Percentiles rank a stretch among this genome's conserved stretches.
Evolutionary conservation across 495 filamentous ascomycete species (phyloP).

Genomic region (Massariosphaeria phaeospora): DNA sequence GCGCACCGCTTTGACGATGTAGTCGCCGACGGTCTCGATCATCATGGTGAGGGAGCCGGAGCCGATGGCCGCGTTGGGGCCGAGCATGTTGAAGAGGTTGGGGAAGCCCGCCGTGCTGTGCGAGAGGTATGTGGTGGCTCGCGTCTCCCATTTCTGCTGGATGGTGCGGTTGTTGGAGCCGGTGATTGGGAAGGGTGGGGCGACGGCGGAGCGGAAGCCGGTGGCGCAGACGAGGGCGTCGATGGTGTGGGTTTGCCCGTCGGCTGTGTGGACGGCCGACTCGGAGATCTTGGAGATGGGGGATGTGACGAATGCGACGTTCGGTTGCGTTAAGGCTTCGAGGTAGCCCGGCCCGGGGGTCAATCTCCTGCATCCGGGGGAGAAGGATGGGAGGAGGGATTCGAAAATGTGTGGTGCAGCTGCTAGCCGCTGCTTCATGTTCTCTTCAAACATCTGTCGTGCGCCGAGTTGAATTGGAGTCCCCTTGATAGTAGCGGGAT

Average conservation of each 20-base stretch:
- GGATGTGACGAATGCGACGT: conserved; percentile 35
- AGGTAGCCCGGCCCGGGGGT: conserved; percentile 41
- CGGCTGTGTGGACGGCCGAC: conserved; percentile 31
- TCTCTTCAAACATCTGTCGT: conserved; percentile 31
- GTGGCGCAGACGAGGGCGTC: conserved; percentile 40
- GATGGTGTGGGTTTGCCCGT: conserved; percentile 36
- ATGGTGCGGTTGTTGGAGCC: conserved; percentile 29
- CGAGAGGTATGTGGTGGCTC: conserved; percentile 36
- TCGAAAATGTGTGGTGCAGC: conserved; percentile 35
- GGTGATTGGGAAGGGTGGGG: conserved; percentile 36
- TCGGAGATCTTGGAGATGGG: conserved; percentile 31
- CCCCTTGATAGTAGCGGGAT: conserved; percentile 35
- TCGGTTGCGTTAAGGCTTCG: conserved; percentile 37
- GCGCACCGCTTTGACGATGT: conserved; percentile 26
- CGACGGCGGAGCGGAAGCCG: conserved; percentile 38
- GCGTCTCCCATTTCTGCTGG: conserved; percentile 32
- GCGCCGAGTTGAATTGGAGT: conserved; percentile 33
- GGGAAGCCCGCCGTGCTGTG: conserved; percentile 35
- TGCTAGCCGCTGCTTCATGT: conserved; percentile 35
- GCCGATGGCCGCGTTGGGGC: conserved; percentile 38
- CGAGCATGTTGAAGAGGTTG: conserved; percentile 39
- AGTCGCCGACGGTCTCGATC: conserved; percentile 35
- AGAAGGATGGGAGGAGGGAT: conserved; percentile 35
- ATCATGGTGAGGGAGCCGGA: conserved; percentile 35
- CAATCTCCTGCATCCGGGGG: conserved; percentile 37